phyloP scores from a whole-genome alignment of 202 grass and related monocot genomes.

The Setaria italica region DNA sequence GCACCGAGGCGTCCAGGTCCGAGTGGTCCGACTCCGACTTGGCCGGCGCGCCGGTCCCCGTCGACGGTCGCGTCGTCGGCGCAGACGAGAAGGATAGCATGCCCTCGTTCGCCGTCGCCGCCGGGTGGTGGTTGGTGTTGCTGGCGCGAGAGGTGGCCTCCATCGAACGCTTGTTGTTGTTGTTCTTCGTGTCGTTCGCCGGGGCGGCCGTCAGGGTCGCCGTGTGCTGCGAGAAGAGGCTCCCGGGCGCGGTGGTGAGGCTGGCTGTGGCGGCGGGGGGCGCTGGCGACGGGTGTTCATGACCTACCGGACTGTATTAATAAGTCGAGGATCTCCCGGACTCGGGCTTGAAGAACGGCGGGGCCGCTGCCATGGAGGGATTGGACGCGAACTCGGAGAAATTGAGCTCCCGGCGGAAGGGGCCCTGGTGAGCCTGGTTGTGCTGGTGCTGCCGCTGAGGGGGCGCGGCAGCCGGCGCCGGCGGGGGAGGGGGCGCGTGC shows the following conservation, averaged over 20 bases:
- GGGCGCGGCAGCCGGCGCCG: constrained; percentile 22
- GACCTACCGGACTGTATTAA: too few species aligned
- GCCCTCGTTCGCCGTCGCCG: constrained; percentile 66
- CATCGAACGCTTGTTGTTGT: constrained; percentile 59
- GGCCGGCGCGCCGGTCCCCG: constrained; percentile 53
- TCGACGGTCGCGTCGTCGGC: constrained; percentile 50
- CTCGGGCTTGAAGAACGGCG: constrained; percentile 83
- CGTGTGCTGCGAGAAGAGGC: constrained; percentile 81
- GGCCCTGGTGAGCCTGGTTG: constrained; percentile 41
- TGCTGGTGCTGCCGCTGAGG: constrained; percentile 48
- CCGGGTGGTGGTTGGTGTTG: constrained; percentile 70
- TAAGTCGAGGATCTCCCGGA: constrained; percentile 81
- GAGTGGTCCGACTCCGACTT: constrained; percentile 96
- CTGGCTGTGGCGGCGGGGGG: constrained; percentile 51
- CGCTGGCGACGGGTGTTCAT: constrained; percentile 54
- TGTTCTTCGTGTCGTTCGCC: constrained; percentile 50
- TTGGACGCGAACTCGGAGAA: constrained; percentile 78
- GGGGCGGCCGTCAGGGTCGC: constrained; percentile 40
- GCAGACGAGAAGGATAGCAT: constrained; percentile 95
- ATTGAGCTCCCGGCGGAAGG: constrained; percentile 80
- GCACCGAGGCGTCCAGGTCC: constrained; percentile 79
- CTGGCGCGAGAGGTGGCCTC: constrained; percentile 83
- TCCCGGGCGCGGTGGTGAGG: constrained; percentile 53
- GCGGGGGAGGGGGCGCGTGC: constrained; percentile 55
- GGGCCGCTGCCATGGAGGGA: constrained; percentile 30